A percentile compares a stretch with the other conserved stretches of the same genome.
Conservation (phyloP, 1,284 basidiomycete genomes). For the Rhodotorula glutinis region DNA sequence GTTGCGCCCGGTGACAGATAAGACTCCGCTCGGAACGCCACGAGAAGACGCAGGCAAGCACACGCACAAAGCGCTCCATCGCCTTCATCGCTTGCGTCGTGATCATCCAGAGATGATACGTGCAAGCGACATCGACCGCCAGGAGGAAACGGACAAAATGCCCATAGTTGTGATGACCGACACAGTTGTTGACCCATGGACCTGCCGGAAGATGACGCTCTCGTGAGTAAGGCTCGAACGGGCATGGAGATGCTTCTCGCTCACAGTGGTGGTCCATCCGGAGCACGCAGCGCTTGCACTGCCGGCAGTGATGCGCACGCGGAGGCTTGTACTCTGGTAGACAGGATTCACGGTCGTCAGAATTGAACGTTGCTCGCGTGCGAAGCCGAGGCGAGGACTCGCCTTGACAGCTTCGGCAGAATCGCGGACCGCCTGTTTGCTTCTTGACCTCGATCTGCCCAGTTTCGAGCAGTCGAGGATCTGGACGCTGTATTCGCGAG, state of each 20-base stretch:
- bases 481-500: conserved; percentile 56
- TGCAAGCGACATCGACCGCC: conserved; percentile 81
- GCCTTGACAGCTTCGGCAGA: conserved; percentile 66
- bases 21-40: background rate
- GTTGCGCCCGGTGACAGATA: background rate
- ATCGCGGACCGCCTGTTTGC: conserved; percentile 70
- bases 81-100: conserved; percentile 57
- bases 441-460: conserved; percentile 84
- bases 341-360: too few relatives aligned
- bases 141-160: conserved; percentile 90
- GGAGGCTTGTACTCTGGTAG: conserved; percentile 51
- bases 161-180: conserved; percentile 83
- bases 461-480: conserved; percentile 52
- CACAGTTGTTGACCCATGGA: conserved; percentile 67
- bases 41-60: background rate
- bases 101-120: conserved; percentile 77
- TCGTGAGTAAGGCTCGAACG: too few relatives aligned
- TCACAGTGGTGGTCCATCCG: conserved; percentile 86
- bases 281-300: conserved; percentile 72
- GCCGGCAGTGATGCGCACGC: conserved; percentile 77
- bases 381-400: background rate
- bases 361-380: too few relatives aligned
- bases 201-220: conserved; percentile 22
- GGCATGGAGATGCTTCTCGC: conserved; percentile 13
- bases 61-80: conserved; percentile 14